phyloP scores from a whole-genome alignment of 306 rosid species.

The Vigna angularis region DNA sequence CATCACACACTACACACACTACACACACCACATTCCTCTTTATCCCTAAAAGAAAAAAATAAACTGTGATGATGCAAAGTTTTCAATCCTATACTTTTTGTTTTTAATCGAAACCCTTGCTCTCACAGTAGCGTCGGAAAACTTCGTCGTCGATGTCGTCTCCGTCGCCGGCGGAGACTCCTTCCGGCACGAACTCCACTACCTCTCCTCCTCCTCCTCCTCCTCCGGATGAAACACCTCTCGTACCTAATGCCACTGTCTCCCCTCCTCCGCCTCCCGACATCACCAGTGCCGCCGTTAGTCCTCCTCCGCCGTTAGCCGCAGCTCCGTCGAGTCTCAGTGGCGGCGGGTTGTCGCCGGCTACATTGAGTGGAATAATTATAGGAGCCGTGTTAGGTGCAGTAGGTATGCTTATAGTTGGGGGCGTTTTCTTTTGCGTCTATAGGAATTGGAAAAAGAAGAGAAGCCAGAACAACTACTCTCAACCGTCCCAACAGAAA shows the following conservation, averaged over 20 bases:
- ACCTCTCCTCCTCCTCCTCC: background rate
- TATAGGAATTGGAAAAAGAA: conserved; percentile 19
- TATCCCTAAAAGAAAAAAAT: background rate
- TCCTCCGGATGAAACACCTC: background rate
- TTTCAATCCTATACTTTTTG: background rate
- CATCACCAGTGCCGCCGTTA: background rate
- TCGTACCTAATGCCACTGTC: background rate
- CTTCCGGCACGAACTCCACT: background rate
- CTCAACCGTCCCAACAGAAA: background rate
- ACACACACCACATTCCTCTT: background rate
- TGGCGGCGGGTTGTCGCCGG: background rate
- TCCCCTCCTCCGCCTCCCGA: background rate
- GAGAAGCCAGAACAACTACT: conserved; percentile 3
- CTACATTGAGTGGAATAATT: conserved; percentile 28
- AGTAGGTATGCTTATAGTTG: conserved; percentile 14
- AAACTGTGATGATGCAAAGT: background rate
- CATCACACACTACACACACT: background rate
- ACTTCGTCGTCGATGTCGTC: conserved; percentile 30
- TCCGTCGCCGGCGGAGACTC: background rate
- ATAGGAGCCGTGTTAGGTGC: conserved; percentile 37
- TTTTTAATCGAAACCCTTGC: conserved; percentile 7
- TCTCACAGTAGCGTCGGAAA: background rate
- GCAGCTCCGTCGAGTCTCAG: background rate
- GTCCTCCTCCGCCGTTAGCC: background rate
- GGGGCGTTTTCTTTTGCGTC: conserved; percentile 26